phyloP scores from a whole-genome alignment of 1,284 basidiomycete species.

The Sanguinoderma infundibulare region DNA sequence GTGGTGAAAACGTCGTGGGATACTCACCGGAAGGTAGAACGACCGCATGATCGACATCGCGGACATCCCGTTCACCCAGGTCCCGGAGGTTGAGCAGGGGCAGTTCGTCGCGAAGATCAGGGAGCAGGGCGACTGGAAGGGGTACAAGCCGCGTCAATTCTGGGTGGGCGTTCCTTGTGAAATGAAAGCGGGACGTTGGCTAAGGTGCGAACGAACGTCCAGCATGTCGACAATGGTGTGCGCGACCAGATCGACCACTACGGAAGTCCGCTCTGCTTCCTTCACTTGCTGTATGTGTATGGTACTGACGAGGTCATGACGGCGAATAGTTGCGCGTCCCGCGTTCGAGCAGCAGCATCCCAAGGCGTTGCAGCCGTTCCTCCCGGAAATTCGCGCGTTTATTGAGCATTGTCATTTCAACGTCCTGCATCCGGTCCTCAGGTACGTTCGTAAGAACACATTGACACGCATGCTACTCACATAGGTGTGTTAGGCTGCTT shows the following conservation, averaged over 20 bases:
- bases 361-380: constrained; percentile 40
- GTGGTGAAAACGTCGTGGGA: no score
- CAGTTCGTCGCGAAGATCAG: constrained; percentile 54
- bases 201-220: neutral
- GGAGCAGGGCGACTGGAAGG: constrained; percentile 56
- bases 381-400: constrained; percentile 46
- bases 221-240: constrained; percentile 64
- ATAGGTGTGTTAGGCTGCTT: constrained; percentile 45
- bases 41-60: constrained; percentile 24
- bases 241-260: constrained; percentile 64
- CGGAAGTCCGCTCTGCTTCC: constrained; percentile 44
- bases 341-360: constrained; percentile 33
- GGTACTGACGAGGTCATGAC: neutral
- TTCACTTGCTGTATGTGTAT: constrained; percentile 12
- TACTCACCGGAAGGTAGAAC: constrained; percentile 25
- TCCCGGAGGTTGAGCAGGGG: constrained; percentile 60
- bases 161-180: constrained; percentile 44
- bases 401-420: constrained; percentile 37
- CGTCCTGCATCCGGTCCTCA: constrained; percentile 31
- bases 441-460: constrained; percentile 11
- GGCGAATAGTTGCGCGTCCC: neutral
- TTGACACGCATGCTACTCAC: neutral
- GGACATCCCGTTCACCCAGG: constrained; percentile 45
- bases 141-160: constrained; percentile 61
- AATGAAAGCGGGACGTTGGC: no score